A percentile compares a stretch with the other conserved stretches of the same genome.
phyloP scores from a whole-genome alignment of 305 asterid species.

The Fraxinus albicans region DNA sequence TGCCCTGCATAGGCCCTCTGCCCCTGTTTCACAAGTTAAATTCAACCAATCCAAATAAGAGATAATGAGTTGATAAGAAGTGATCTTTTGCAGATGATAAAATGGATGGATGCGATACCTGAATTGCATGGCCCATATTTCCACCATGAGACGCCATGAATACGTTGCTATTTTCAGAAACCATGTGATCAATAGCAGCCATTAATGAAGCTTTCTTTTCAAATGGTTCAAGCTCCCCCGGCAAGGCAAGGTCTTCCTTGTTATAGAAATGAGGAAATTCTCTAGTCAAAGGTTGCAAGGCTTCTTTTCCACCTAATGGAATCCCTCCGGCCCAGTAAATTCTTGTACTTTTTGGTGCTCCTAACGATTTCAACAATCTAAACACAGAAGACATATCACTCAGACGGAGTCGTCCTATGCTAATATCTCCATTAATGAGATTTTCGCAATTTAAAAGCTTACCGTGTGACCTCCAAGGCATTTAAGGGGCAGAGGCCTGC shows the following conservation, averaged over 20 bases:
- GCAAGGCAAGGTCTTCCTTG: constrained; percentile 77
- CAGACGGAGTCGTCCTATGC: background rate
- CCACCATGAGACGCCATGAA: constrained; percentile 99
- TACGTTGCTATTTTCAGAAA: constrained; percentile 75
- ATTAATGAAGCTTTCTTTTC: constrained; percentile 63
- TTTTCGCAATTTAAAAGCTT: background rate
- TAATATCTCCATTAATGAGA: background rate
- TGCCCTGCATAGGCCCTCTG: constrained; percentile 91
- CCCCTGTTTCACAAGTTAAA: constrained; percentile 49
- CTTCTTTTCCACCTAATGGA: constrained; percentile 80
- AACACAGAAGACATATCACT: constrained; percentile 1
- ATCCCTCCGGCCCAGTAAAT: constrained; percentile 93
- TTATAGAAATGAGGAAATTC: constrained; percentile 79
- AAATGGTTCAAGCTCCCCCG: constrained; percentile 77
- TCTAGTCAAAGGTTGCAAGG: constrained; percentile 56
- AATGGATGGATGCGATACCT: constrained; percentile 39
- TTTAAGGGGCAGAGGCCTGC: constrained; percentile 84
- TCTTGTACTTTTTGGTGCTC: constrained; percentile 69
- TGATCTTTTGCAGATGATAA: background rate
- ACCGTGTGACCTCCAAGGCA: constrained; percentile 79
- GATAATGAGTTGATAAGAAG: background rate
- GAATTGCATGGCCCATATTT: constrained; percentile 92
- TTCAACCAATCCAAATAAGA: background rate
- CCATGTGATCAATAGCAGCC: constrained; percentile 85
- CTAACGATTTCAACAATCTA: constrained; percentile 82